These are phyloP conservation scores for Farysia itapuensis DNA, from an alignment of 1,284 basidiomycete genomes.

Conservation along the genomic window DNA sequence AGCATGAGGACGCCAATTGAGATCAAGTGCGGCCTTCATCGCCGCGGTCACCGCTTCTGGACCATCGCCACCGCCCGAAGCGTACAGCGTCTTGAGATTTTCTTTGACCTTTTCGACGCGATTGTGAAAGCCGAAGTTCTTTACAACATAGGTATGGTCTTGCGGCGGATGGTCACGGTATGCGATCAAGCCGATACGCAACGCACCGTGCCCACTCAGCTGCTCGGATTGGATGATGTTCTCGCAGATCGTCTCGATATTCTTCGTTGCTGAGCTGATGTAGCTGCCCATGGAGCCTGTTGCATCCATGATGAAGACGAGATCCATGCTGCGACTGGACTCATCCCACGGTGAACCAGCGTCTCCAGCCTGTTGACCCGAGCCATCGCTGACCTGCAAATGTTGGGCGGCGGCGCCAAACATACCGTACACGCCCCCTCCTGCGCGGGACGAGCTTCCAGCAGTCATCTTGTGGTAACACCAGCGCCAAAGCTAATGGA, in stretches of 20 bases:
- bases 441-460: slow-evolving; percentile 13
- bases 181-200: slow-evolving; percentile 67
- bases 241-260: slow-evolving; percentile 92
- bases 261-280: slow-evolving; percentile 74
- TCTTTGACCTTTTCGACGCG: slow-evolving; percentile 84
- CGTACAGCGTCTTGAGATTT: slow-evolving; percentile 80
- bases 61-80: slow-evolving; percentile 91
- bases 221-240: slow-evolving; percentile 94
- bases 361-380: neutral
- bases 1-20: slow-evolving; percentile 81
- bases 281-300: slow-evolving; percentile 60
- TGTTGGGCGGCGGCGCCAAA: slow-evolving; percentile 48
- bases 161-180: slow-evolving; percentile 64
- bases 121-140: slow-evolving; percentile 85
- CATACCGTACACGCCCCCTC: slow-evolving; percentile 45
- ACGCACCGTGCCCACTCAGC: slow-evolving; percentile 79
- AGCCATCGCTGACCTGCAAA: slow-evolving; percentile 17
- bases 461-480: slow-evolving; percentile 6
- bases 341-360: slow-evolving; percentile 19
- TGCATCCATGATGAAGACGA: slow-evolving; percentile 59
- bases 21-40: slow-evolving; percentile 69
- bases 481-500: too few relatives aligned
- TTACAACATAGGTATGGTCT: slow-evolving; percentile 69
- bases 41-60: slow-evolving; percentile 97
- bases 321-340: slow-evolving; percentile 44